Base-by-base conservation (phyloP, 805 yeast species). In the Ogataea kodamae region DNA sequence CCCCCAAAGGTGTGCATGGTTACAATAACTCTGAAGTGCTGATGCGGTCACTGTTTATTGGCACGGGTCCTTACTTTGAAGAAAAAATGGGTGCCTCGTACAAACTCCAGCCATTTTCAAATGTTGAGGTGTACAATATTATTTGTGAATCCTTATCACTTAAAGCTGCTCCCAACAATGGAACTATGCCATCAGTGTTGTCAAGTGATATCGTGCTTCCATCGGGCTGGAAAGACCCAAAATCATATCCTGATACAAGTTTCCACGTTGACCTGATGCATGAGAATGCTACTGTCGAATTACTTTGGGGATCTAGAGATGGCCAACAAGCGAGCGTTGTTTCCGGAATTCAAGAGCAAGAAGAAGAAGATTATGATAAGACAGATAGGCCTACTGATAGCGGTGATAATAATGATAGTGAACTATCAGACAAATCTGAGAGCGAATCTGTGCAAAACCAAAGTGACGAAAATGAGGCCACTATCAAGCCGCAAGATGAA, bases 31-130 rank as follows among this genome's bases (percentile, higher is more conserved):
- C 80, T 0, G 86, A 80, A 41, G 70, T 81, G 5, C 62, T 87
- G 37, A 88, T 88, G 96, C 64, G 95, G 31, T 88, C 95, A 0
- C 48, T 85, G 7, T 89, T 90, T 54, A 48, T 86, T 24, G 95
- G 81, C 0, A 56, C 69, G 2, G 97, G 97, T 0, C 96, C 96
- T 0, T 83, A 70, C 50, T 88, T 89, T 57, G 51, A 60, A 23
- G 42, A 48, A 6, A 41, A 39, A 14, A 26, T 58, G 4, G 59
- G 54, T 23, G 57, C 66, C 12, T 42, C 47, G 6, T 42, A 43
- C 33, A 64, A 64, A 45, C 62, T 75, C 14, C 55, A 62, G 42
- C 95, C 96, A 4, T 82, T 89, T 49, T 61, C 68, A 8, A 90
- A 87, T 54, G 64, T 72, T 9, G 84, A 87, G 40, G 68, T 89